Evolutionary conservation across 306 rosid species (phyloP), one percentile per base, ranked within the genome.

Genomic region (Corylus americana): DNA sequence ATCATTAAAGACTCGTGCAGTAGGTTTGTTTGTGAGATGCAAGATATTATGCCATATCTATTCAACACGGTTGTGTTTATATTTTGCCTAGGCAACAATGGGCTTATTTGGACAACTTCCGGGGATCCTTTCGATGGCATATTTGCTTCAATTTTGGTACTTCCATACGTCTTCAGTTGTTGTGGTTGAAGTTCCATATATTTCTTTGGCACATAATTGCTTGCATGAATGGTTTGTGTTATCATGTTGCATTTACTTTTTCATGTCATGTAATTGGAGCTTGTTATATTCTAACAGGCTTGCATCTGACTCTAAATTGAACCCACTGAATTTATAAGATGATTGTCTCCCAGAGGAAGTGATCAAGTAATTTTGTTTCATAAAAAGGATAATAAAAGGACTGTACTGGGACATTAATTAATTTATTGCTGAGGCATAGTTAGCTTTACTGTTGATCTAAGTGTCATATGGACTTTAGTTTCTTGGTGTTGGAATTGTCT

Each of bases 91-190:
- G 98, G 83, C 86, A 89, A 82, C 86, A 76, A 31, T 95, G 91
- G 96, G 81, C 88, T 76, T 85, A 80, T 79, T 82, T 95, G 94
- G 96, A 95, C 85, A 82, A 87, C 80, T 92, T 73, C 79, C 90
- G 97, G 69, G 98, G 98, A 81, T 85, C 96, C 80, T 95, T 95
- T 80, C 88, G 97, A 83, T 95, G 98, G 98, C 98, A 95, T 74
- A 95, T 93, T 83, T 92, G 98, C 86, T 95, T 95, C 76, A 95
- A 95, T 89, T 92, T 95, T 74, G 98, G 98, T 95, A 91, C 55
- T 74, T 35, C 58, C 51, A 76, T 78, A 17, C 73, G 70, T 17
- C 1, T 82, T 83, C 35, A 2, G 78, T 42, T 68, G 54, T 69
- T 78, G 55, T 42, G 8, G 14, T 13, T 79, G 71, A 63, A 69